These are phyloP conservation scores for Ustilaginoidea virens DNA, from an alignment of 2,329 filamentous ascomycete genomes.

Conservation along the genomic window DNA sequence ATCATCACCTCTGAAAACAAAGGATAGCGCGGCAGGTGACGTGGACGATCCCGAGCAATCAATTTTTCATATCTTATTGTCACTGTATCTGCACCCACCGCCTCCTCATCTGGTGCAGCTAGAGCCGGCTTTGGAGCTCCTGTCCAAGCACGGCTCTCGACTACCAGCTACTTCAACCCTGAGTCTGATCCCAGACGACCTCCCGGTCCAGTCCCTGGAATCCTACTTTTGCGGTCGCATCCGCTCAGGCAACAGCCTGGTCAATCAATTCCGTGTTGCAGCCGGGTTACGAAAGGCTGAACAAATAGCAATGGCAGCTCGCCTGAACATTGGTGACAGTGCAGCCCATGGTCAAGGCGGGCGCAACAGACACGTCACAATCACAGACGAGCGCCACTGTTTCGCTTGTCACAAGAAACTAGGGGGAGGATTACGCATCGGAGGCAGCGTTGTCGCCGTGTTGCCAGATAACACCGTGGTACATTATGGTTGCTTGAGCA, in stretches of 20 bases:
- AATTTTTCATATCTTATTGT: constrained; percentile 84
- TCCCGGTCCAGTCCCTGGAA: constrained; percentile 67
- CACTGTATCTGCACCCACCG: constrained; percentile 74
- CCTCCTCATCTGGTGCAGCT: constrained; percentile 57
- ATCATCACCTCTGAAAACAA: constrained; percentile 18
- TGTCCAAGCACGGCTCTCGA: constrained; percentile 85
- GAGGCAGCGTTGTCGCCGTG: constrained; percentile 80
- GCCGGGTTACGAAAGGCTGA: constrained; percentile 64
- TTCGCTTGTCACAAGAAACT: constrained; percentile 87
- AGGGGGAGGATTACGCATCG: constrained; percentile 70
- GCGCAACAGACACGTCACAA: constrained; percentile 52
- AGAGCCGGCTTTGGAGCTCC: constrained; percentile 65
- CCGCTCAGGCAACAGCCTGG: constrained; percentile 64
- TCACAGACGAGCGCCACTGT: constrained; percentile 80
- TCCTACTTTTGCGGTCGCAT: constrained; percentile 89
- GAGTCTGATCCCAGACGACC: constrained; percentile 64
- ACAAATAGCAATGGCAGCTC: constrained; percentile 60
- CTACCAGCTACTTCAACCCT: constrained; percentile 79
- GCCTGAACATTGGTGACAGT: constrained; percentile 58
- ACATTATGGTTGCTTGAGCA: constrained; percentile 62
- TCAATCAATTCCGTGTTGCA: constrained; percentile 68
- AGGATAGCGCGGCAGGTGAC: constrained; percentile 16
- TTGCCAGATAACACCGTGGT: constrained; percentile 71
- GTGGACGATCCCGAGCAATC: constrained; percentile 46
- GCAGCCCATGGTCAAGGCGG: constrained; percentile 34